phyloP scores from a whole-genome alignment of 1,139 yeast genomes.

The Diutina ranongensis region DNA sequence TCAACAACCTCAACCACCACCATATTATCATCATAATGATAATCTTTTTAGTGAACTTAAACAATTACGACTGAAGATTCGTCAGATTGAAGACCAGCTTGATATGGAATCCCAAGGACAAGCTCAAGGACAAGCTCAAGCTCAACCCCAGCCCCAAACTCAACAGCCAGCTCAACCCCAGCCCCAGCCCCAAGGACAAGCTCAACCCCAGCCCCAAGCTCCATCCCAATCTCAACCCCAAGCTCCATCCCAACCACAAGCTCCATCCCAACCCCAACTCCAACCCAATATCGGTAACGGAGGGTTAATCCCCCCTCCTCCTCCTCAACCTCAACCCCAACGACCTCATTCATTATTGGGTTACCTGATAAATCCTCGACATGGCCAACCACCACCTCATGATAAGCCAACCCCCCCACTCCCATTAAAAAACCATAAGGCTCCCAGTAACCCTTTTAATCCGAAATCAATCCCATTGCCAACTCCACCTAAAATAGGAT shows the following conservation, averaged over 20 bases:
- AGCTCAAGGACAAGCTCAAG: not conserved
- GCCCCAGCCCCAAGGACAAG: not conserved
- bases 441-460: no score
- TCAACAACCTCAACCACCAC: not conserved
- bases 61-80: not conserved
- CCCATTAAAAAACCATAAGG: no score
- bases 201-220: no score
- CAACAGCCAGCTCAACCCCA: not conserved
- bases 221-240: no score
- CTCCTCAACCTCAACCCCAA: no score
- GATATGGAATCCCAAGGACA: not conserved
- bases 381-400: not conserved
- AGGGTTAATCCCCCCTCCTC: no score
- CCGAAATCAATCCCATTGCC: no score
- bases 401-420: not conserved
- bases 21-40: not conserved
- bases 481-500: no score
- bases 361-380: not conserved
- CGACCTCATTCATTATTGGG: no score
- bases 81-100: not conserved
- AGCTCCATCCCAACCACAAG: no score
- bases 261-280: no score
- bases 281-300: no score
- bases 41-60: not conserved
- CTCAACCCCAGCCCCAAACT: not conserved